These are phyloP conservation scores for Cadophora sp. DNA, from an alignment of 2,329 filamentous ascomycete genomes.

Conservation along the genomic window DNA sequence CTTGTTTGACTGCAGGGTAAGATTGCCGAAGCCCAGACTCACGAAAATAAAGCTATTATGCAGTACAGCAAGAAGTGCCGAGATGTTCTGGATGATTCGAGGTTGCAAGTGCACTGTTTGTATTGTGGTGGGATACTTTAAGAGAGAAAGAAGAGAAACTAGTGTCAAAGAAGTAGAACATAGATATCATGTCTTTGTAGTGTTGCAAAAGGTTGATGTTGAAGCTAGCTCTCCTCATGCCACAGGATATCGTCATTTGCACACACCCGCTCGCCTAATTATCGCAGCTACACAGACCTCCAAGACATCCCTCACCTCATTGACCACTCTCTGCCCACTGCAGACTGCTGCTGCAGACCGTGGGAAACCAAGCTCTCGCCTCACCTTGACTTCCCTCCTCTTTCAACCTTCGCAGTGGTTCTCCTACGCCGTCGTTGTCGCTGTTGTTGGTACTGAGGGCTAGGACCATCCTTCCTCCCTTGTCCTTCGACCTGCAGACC, in stretches of 20 bases:
- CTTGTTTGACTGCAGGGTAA: background rate
- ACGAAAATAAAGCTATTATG: too few relatives aligned
- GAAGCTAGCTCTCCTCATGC: background rate
- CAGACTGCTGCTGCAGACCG: background rate
- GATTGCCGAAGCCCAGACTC: too few relatives aligned
- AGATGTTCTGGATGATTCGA: background rate
- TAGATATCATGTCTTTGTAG: background rate
- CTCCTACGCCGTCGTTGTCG: background rate
- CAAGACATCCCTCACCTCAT: background rate
- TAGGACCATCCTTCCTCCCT: conserved; percentile 2
- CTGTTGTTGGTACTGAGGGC: background rate
- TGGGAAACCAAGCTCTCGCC: background rate
- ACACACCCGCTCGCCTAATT: background rate
- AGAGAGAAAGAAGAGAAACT: background rate
- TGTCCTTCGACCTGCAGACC: background rate
- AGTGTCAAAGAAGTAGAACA: background rate
- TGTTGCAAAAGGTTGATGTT: background rate
- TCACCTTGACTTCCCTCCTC: background rate
- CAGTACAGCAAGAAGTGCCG: too few relatives aligned
- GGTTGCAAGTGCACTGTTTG: background rate
- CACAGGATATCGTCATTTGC: conserved; percentile 6
- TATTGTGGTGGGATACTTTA: too few relatives aligned
- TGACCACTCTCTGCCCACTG: conserved; percentile 8
- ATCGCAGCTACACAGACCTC: background rate
- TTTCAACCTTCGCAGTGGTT: background rate